Conservation (phyloP, 257 asterid species). For the Plantago elongata region DNA sequence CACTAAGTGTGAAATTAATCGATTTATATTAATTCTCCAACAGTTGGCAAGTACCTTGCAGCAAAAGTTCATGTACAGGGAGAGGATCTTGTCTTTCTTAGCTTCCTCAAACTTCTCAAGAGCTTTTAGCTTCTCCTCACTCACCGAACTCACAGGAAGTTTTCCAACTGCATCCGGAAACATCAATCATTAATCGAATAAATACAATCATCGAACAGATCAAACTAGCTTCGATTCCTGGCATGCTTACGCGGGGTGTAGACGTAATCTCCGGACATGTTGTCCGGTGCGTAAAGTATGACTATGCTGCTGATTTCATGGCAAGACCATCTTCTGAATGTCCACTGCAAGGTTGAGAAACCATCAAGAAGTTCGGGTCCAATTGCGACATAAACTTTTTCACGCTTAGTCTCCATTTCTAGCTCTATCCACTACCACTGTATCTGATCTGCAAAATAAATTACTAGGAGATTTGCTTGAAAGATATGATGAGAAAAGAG, state of each 20-base stretch:
- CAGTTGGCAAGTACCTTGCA: conserved; percentile 22
- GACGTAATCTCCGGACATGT: conserved; percentile 45
- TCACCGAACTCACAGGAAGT: conserved; percentile 40
- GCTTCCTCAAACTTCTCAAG: conserved; percentile 40
- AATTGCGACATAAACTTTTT: conserved; percentile 65
- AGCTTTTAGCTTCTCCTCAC: conserved; percentile 41
- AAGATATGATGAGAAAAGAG: neutral
- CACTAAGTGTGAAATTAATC: neutral
- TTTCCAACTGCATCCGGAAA: conserved; percentile 41
- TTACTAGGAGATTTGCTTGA: conserved; percentile 15
- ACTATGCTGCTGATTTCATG: conserved; percentile 32
- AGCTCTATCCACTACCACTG: neutral
- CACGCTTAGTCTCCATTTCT: conserved; percentile 22
- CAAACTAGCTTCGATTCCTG: neutral
- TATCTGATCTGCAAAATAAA: neutral
- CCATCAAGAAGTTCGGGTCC: conserved; percentile 55
- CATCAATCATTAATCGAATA: neutral
- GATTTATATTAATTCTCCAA: neutral
- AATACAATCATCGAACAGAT: neutral
- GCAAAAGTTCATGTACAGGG: conserved; percentile 37
- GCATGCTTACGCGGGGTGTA: conserved; percentile 50
- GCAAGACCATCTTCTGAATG: conserved; percentile 43
- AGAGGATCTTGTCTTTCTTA: conserved; percentile 24
- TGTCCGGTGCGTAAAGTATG: conserved; percentile 43
- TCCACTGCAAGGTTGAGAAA: conserved; percentile 54